Conservation (phyloP, 495 filamentous ascomycete genomes). For the Penicillium subrubescens region DNA sequence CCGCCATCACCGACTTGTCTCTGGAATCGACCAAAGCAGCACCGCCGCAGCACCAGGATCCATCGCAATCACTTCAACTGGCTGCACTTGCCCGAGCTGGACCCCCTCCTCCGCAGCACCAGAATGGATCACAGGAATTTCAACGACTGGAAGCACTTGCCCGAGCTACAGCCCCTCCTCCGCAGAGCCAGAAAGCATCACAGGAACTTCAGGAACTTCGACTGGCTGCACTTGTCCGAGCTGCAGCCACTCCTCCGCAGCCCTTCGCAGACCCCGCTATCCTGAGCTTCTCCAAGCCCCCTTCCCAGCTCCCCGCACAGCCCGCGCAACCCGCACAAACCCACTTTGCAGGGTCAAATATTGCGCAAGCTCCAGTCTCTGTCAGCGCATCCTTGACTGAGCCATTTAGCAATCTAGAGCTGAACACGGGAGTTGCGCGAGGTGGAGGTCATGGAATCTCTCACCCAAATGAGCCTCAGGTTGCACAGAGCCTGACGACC, state of each 20-base stretch:
- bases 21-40: slow-evolving; percentile 44
- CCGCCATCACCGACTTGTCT: slow-evolving; percentile 57
- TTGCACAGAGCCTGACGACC: slow-evolving; percentile 19
- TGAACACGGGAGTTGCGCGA: slow-evolving; percentile 29
- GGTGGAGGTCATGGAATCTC: slow-evolving; percentile 10
- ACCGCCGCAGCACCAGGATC: slow-evolving; percentile 29
- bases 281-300: slow-evolving; percentile 45
- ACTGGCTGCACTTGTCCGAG: too few relatives aligned
- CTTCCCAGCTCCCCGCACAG: slow-evolving; percentile 18
- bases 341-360: not conserved
- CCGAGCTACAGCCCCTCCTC: not conserved
- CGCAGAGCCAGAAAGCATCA: slow-evolving; percentile 13
- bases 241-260: slow-evolving; percentile 14
- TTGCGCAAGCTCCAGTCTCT: slow-evolving; percentile 20
- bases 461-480: slow-evolving; percentile 24
- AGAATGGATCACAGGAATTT: too few relatives aligned
- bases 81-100: slow-evolving; percentile 7
- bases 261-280: slow-evolving; percentile 60
- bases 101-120: slow-evolving; percentile 23
- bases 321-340: slow-evolving; percentile 11
- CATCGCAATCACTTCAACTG: slow-evolving; percentile 16
- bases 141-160: too few relatives aligned
- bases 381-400: slow-evolving; percentile 39
- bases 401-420: slow-evolving; percentile 46
- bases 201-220: not conserved